These are phyloP conservation scores for Lasiodiplodia gonubiensis DNA, from an alignment of 2,329 filamentous ascomycete genomes.

Conservation along the genomic window DNA sequence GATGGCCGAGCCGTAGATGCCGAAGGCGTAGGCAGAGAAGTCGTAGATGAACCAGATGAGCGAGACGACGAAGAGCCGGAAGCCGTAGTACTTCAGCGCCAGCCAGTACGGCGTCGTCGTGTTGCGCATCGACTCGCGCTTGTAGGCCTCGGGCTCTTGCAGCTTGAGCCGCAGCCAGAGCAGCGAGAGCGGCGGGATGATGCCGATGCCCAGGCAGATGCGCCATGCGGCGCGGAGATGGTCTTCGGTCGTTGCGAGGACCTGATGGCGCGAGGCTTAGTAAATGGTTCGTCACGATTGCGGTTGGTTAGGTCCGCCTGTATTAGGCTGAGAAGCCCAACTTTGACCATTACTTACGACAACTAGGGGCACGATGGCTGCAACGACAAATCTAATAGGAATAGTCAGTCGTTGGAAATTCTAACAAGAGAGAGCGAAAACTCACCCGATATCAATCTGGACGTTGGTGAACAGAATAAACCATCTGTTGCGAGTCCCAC, in stretches of 20 bases:
- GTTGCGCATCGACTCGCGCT: conserved; percentile 56
- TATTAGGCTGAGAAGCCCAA: no score
- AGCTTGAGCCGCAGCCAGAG: conserved; percentile 64
- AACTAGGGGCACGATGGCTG: conserved; percentile 76
- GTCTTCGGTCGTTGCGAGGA: conserved; percentile 59
- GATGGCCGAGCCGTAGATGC: conserved; percentile 82
- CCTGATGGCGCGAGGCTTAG: conserved; percentile 42
- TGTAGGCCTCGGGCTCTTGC: conserved; percentile 60
- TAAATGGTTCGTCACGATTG: not conserved
- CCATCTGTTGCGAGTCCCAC: conserved; percentile 84
- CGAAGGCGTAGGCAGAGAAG: conserved; percentile 84
- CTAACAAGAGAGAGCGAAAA: no score
- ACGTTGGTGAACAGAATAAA: conserved; percentile 82
- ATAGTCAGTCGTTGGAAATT: not conserved
- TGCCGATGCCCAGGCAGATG: conserved; percentile 68
- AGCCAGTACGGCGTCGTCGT: conserved; percentile 48
- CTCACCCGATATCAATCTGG: conserved; percentile 75
- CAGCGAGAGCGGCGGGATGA: conserved; percentile 57
- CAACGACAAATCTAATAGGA: conserved; percentile 67
- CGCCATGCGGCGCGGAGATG: conserved; percentile 82
- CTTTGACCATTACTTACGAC: conserved; percentile 49
- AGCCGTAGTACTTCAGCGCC: conserved; percentile 62
- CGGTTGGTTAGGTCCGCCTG: no score
- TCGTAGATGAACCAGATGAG: conserved; percentile 64
- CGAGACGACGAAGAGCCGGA: conserved; percentile 58